Percentiles rank a stretch among this genome's conserved stretches.
Conservation (phyloP, 176 grass and related monocot genomes). For the Saccharum officinarum region DNA sequence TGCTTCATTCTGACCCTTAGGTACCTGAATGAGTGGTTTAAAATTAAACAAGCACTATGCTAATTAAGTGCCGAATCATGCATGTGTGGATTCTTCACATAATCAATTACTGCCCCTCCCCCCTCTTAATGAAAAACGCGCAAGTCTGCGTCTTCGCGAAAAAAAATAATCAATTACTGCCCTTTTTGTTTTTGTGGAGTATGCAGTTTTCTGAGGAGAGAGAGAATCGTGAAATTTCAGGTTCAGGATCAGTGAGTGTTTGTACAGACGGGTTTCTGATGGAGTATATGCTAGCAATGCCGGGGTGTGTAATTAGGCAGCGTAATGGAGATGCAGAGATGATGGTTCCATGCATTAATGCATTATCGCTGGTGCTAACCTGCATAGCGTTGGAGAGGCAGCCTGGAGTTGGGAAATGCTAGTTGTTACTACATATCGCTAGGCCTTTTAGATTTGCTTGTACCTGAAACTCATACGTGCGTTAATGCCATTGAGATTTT, state of each 20-base stretch:
- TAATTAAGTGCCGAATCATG: neutral
- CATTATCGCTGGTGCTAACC: neutral
- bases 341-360: neutral
- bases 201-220: neutral
- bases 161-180: neutral
- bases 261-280: neutral
- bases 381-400: neutral
- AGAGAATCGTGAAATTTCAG: neutral
- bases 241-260: neutral
- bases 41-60: neutral
- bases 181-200: too few species aligned
- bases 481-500: conserved; percentile 29
- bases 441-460: neutral
- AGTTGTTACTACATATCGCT: too few species aligned
- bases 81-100: neutral
- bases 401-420: neutral
- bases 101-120: neutral
- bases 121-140: too few species aligned
- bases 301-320: neutral
- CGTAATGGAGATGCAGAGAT: neutral
- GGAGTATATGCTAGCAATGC: neutral
- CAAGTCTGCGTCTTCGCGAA: too few species aligned
- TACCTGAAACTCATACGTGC: neutral
- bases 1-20: conserved; percentile 19
- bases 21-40: neutral